A percentile compares a stretch with the other conserved stretches of the same genome.
Evolutionary conservation across 1,284 basidiomycete genomes (phyloP).

Genomic region (Moesziomyces globuligerus): DNA sequence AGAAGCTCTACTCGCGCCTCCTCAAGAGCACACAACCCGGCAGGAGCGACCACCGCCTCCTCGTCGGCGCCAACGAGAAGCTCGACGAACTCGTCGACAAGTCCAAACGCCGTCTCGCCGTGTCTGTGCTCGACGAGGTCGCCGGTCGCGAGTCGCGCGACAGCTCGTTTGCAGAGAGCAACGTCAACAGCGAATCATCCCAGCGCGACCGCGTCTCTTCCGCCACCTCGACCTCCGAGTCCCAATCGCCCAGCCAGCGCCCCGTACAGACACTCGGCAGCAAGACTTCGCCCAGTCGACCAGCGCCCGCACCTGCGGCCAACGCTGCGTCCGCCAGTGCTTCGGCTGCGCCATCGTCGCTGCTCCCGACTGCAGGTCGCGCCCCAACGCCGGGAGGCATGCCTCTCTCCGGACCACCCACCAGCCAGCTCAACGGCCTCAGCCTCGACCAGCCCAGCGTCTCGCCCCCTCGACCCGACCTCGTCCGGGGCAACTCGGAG

Average conservation of each 20-base stretch:
- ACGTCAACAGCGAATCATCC: slow-evolving; percentile 37
- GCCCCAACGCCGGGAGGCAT: slow-evolving; percentile 26
- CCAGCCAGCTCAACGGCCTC: slow-evolving; percentile 25
- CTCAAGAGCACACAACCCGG: slow-evolving; percentile 89
- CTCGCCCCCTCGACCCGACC: slow-evolving; percentile 24
- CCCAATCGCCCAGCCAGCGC: slow-evolving; percentile 22
- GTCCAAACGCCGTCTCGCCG: slow-evolving; percentile 68
- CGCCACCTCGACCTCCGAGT: slow-evolving; percentile 48
- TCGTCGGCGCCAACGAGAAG: slow-evolving; percentile 82
- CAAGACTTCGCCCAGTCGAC: slow-evolving; percentile 13
- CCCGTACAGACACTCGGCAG: slow-evolving; percentile 19
- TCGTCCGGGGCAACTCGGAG: slow-evolving; percentile 39
- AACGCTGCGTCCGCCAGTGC: slow-evolving; percentile 5
- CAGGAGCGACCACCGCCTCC: slow-evolving; percentile 83
- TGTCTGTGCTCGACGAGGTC: slow-evolving; percentile 49
- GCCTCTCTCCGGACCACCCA: slow-evolving; percentile 23
- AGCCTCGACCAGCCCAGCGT: slow-evolving; percentile 16
- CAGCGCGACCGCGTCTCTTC: slow-evolving; percentile 49
- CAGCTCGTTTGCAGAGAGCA: slow-evolving; percentile 53
- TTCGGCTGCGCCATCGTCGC: slow-evolving; percentile 1
- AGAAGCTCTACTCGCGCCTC: slow-evolving; percentile 85
- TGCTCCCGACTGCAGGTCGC: slow-evolving; percentile 13
- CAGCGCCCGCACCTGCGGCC: slow-evolving; percentile 7
- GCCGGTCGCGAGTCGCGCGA: slow-evolving; percentile 40
- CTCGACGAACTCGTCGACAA: slow-evolving; percentile 79